A percentile compares a stretch with the other conserved stretches of the same genome.
These are phyloP conservation scores for Fragosphaeria purpurea DNA, from an alignment of 2,329 filamentous ascomycete species.

Conservation along the genomic window DNA sequence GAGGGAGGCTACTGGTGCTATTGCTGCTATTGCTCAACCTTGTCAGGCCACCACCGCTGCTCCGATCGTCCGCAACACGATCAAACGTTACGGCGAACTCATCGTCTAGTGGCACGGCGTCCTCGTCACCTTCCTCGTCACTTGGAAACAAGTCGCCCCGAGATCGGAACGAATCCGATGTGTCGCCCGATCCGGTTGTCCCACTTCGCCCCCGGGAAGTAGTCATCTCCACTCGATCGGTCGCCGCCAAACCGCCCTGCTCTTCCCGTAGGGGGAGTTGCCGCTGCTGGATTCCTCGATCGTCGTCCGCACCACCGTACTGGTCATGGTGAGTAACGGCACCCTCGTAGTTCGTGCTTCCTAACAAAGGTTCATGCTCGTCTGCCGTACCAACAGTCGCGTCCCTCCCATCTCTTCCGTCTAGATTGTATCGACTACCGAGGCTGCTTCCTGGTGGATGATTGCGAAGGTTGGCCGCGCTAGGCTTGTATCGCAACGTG, in stretches of 20 bases:
- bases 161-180: conserved; percentile 76
- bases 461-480: conserved; percentile 81
- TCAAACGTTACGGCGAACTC: conserved; percentile 81
- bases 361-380: conserved; percentile 63
- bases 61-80: conserved; percentile 61
- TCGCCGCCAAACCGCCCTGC: no score
- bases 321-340: not conserved
- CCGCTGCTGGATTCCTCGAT: not conserved
- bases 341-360: conserved; percentile 26
- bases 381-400: conserved; percentile 18
- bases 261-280: no score
- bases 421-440: conserved; percentile 18
- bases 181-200: conserved; percentile 70
- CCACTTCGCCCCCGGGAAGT: conserved; percentile 56
- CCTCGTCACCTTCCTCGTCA: conserved; percentile 75
- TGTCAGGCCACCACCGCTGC: conserved; percentile 60
- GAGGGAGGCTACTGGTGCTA: conserved; percentile 56
- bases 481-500: conserved; percentile 78
- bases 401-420: conserved; percentile 16
- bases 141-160: conserved; percentile 86
- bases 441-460: conserved; percentile 54
- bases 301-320: not conserved
- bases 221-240: no score
- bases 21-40: conserved; percentile 32
- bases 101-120: conserved; percentile 85